phyloP scores from a whole-genome alignment of 192 early-diverging fungal species.

The Gonapodya prolifera region DNA sequence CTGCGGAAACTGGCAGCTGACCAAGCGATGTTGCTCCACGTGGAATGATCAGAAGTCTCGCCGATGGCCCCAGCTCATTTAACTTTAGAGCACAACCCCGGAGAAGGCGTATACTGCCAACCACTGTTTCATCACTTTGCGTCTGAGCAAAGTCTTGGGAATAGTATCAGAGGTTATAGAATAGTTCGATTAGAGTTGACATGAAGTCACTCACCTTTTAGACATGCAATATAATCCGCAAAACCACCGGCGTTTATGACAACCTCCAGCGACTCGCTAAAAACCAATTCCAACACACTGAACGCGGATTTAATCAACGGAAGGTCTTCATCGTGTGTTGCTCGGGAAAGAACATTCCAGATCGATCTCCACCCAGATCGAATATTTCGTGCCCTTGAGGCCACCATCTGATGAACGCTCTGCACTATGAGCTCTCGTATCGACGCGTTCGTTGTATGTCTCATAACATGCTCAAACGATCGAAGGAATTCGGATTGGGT shows the following conservation, averaged over 20 bases:
- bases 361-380: conserved; percentile 11
- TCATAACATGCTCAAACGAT: conserved; percentile 12
- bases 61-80: background rate
- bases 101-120: conserved; percentile 1
- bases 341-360: conserved; percentile 2
- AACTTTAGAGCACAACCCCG: background rate
- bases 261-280: background rate
- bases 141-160: background rate
- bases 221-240: conserved; percentile 9
- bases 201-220: background rate
- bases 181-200: too few species aligned
- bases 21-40: background rate
- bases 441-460: background rate
- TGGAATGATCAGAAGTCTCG: background rate
- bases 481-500: conserved; percentile 11
- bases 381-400: conserved; percentile 8
- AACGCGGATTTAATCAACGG: background rate
- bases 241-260: background rate
- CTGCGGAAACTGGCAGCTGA: background rate
- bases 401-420: conserved; percentile 6
- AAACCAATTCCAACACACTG: background rate
- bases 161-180: too few species aligned
- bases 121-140: background rate
- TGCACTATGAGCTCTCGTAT: conserved; percentile 11
- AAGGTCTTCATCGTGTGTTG: background rate